Base-by-base conservation (phyloP, 2,329 filamentous ascomycete genomes). In the Tolypocladium album region DNA sequence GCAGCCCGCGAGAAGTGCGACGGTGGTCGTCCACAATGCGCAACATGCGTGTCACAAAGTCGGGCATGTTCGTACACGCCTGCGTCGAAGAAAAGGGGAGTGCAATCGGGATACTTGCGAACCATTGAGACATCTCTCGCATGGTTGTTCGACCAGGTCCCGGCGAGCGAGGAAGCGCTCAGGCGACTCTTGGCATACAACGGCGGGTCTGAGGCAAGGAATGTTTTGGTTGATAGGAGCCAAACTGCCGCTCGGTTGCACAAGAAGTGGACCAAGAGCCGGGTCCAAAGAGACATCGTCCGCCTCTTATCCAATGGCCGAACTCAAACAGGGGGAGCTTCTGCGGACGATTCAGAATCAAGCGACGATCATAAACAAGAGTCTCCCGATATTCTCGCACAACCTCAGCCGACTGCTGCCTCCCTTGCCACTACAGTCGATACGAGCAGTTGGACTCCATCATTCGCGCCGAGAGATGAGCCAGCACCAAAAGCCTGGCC, bases 61-160 rank as follows among this genome's bases (percentile, higher is more conserved):
- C 79, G 88, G 56, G 71, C 78, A 40, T 92, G 89, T 70, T 86
- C 86, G 20, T 92, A 92, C 70, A 84, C 88, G 62, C 81, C 87
- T 59, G 85, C 84, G 59, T 85, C 87, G 9, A 90, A 90, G 72
- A 91, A 91, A 71, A 80, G 89, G 63, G 89, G 89, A 4, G 84
- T 92, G 13, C 88, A 88, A 66, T 89, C 89, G n/a, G 89, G 89
- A 20, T 91, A 92, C 68, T 87, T 92, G 59, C 82, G 88, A 40
- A 88, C 87, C 0, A 76, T 92, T 22, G 89, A 92, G 71, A 72
- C 88, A 52, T 81, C 86, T 12, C 78, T 89, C 59, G 86, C 85
- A 15, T 85, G 85, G 77, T 74, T 88, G 1, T 87, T 90, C 62
- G 80, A 84, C 61, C 81, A 82, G 59, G 79, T 85, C 42, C 78